phyloP scores from a whole-genome alignment of 352 stramenopile species.

The Pythium guiyangense region DNA sequence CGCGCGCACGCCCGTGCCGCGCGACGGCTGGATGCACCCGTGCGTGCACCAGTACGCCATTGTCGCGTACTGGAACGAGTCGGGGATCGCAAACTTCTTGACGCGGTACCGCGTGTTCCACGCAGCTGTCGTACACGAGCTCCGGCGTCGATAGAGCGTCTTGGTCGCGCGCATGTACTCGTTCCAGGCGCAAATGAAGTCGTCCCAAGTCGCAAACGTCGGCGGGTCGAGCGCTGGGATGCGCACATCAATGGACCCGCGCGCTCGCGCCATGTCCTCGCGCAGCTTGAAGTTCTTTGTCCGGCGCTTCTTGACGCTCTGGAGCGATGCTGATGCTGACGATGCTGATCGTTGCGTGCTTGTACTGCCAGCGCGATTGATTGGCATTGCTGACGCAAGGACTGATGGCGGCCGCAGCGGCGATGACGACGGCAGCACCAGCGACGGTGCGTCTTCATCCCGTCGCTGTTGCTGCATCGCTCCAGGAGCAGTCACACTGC shows the following conservation, averaged over 20 bases:
- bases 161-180: slow-evolving; percentile 66
- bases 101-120: slow-evolving; percentile 78
- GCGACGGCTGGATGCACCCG: slow-evolving; percentile 72
- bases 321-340: background rate
- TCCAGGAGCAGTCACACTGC: too few species aligned
- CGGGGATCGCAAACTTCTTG: slow-evolving; percentile 64
- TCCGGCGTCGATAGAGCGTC: slow-evolving; percentile 71
- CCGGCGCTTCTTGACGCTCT: slow-evolving; percentile 68
- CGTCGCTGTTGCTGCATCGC: too few species aligned
- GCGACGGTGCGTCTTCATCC: too few species aligned
- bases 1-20: slow-evolving; percentile 62
- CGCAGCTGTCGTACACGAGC: slow-evolving; percentile 61
- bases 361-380: background rate
- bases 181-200: slow-evolving; percentile 61
- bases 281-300: slow-evolving; percentile 82
- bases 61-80: slow-evolving; percentile 74
- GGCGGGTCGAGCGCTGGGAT: slow-evolving; percentile 45
- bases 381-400: too few species aligned
- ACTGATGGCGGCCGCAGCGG: too few species aligned
- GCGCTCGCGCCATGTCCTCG: slow-evolving; percentile 61
- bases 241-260: slow-evolving; percentile 31
- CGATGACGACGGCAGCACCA: too few species aligned
- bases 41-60: slow-evolving; percentile 87
- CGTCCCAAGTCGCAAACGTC: slow-evolving; percentile 62
- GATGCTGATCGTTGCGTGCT: background rate